Evolutionary conservation across 495 filamentous ascomycete genomes (phyloP).

Genomic region (Jackrogersella minutella): DNA sequence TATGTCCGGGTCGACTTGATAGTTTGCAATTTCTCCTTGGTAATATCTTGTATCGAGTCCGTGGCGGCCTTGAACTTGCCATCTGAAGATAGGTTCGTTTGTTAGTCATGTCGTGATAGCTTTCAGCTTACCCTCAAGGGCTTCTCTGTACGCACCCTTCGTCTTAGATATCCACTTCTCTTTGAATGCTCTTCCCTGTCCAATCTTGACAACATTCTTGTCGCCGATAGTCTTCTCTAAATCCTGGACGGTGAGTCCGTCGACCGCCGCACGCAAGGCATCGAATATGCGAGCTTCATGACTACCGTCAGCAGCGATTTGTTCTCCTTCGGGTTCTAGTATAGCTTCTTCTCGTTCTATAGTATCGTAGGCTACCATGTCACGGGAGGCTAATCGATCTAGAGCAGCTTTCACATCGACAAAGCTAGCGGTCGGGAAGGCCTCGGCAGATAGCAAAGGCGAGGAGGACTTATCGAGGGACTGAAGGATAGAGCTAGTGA

Average conservation of each 20-base stretch:
- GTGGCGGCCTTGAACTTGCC: constrained; percentile 23
- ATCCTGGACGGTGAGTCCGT: constrained; percentile 81
- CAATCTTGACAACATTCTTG: constrained; percentile 84
- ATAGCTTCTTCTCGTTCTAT: constrained; percentile 79
- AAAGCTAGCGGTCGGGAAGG: constrained; percentile 77
- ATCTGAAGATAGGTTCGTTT: constrained; percentile 7
- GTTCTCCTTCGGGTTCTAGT: constrained; percentile 79
- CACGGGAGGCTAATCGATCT: constrained; percentile 80
- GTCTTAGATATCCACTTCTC: constrained; percentile 95
- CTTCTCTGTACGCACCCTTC: constrained; percentile 60
- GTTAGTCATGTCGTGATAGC: constrained; percentile 18
- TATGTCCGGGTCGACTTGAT: constrained; percentile 74
- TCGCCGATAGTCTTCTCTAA: constrained; percentile 77
- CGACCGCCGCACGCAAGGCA: constrained; percentile 76
- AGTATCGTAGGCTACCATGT: constrained; percentile 86
- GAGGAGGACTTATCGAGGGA: constrained; percentile 69
- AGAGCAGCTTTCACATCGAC: constrained; percentile 82
- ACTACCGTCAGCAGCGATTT: constrained; percentile 83
- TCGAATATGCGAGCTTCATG: constrained; percentile 96
- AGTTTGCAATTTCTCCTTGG: constrained; percentile 72
- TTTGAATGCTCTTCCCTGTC: constrained; percentile 96
- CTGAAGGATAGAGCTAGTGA: constrained; percentile 70
- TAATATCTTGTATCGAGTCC: constrained; percentile 79
- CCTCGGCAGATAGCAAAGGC: constrained; percentile 74
- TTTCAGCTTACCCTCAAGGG: not conserved